Base-by-base conservation (phyloP, 139 green algal genomes). In the Picochlorum sp. region DNA sequence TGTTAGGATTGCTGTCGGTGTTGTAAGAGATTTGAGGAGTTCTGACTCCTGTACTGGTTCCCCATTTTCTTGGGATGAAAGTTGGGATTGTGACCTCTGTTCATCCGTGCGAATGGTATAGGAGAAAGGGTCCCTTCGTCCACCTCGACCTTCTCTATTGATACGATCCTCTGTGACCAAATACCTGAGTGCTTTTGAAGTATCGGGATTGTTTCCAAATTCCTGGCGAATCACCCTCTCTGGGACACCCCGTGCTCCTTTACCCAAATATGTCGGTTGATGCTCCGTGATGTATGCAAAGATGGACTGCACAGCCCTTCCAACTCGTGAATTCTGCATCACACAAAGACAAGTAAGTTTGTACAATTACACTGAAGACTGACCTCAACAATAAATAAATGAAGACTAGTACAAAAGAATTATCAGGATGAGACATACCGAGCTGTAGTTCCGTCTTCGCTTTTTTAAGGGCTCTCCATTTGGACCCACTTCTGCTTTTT, bases 161-260 rank as follows among this genome's bases (percentile, higher is more conserved):
- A 80, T 59, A 13, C 72, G 37, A 22, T 47, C 47, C 13, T 65
- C 64, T 22, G 59, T 50, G 40, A 73, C 40, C 47, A 80, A 58
- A 57, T 66, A 70, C 4, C 74, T 60, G 16, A 81, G 61, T 22
- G 74, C 74, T 50, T 81, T 81, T 57, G 41, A 65, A n/a, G 66
- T 81, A 52, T 81, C 74, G 2, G 74, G 74, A 44, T 74, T 81
- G 62, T 81, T 81, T 33, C 74, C 74, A 44, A 78, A 67, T 25
- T 65, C 43, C 32, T 68, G 36, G 33, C 64, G 53, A 32, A 71
- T 53, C 26, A 59, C 26, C 31, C 64, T 55, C 56, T 71, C 64
- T 9, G 64, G 64, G 37, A 71, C 64, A 35, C 26, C 39, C 16
- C 31, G 31, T 4, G 20, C 28, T 18, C 31, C 36, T 25, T 58